A percentile compares a stretch with the other conserved stretches of the same genome.
Evolutionary conservation across 345 rosid species (phyloP).

Genomic region (Carallia pectinifolia): DNA sequence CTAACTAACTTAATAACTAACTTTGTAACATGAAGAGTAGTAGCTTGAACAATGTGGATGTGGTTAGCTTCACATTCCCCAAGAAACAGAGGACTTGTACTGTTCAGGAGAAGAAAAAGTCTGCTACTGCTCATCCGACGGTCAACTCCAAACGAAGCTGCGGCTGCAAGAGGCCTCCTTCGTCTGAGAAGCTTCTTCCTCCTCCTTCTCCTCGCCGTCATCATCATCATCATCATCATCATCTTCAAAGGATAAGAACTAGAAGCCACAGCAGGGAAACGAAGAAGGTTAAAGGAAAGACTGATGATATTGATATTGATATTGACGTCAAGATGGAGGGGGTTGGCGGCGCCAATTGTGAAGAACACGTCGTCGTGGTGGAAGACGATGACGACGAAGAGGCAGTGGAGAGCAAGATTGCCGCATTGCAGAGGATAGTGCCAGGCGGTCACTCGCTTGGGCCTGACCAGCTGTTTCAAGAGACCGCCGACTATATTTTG

Average conservation of each 20-base stretch:
- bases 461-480: constrained; percentile 59
- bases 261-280: no score
- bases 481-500: constrained; percentile 67
- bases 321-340: no score
- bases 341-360: constrained; percentile 7
- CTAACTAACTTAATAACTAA: neutral
- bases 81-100: neutral
- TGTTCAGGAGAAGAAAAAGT: no score
- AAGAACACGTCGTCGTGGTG: no score
- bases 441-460: constrained; percentile 69
- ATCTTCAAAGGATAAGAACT: no score
- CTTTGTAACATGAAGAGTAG: constrained; percentile 37
- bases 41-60: constrained; percentile 16
- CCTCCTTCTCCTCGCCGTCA: no score
- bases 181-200: no score
- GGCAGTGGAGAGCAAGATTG: constrained; percentile 53
- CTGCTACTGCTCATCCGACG: no score
- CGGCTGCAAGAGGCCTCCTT: neutral
- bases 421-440: constrained; percentile 67
- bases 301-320: no score
- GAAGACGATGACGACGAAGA: constrained; percentile 34
- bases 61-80: no score
- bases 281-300: neutral
- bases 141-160: neutral
- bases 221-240: no score